A percentile compares a stretch with the other conserved stretches of the same genome.
phyloP scores from a whole-genome alignment of 345 rosid genomes.

The Rhodomyrtus tomentosa region DNA sequence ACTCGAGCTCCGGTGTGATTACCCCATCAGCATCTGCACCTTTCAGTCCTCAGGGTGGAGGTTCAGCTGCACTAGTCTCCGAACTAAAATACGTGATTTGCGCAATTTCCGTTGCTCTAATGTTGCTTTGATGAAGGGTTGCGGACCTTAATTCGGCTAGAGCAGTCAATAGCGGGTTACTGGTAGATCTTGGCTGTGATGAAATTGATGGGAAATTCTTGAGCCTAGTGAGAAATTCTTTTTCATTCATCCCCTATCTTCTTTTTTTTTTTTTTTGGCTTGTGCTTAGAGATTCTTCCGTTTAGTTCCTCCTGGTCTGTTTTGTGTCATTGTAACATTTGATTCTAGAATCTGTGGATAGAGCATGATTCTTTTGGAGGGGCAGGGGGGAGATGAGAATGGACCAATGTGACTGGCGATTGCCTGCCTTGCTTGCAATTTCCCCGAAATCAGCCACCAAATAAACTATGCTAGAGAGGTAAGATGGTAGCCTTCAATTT shows the following conservation, averaged over 20 bases:
- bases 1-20: not conserved
- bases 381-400: not conserved
- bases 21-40: not conserved
- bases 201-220: not conserved
- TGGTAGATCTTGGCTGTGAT: not conserved
- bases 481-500: not conserved
- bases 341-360: not conserved
- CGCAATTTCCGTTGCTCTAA: not conserved
- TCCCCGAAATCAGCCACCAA: not conserved
- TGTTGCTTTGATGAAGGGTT: not conserved
- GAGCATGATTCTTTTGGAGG: not conserved
- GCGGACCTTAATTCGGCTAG: not conserved
- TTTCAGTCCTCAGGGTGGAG: conserved; percentile 1
- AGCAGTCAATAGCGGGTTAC: not conserved
- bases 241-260: not conserved
- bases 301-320: not conserved
- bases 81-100: not conserved
- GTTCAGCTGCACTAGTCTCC: not conserved
- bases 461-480: not conserved
- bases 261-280: not conserved
- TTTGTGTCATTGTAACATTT: not conserved
- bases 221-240: not conserved
- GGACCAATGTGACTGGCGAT: not conserved
- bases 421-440: not conserved
- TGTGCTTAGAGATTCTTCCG: not conserved